A percentile compares a stretch with the other conserved stretches of the same genome.
phyloP scores from a whole-genome alignment of 768 basidiomycete species.

The Termitomyces sp. region DNA sequence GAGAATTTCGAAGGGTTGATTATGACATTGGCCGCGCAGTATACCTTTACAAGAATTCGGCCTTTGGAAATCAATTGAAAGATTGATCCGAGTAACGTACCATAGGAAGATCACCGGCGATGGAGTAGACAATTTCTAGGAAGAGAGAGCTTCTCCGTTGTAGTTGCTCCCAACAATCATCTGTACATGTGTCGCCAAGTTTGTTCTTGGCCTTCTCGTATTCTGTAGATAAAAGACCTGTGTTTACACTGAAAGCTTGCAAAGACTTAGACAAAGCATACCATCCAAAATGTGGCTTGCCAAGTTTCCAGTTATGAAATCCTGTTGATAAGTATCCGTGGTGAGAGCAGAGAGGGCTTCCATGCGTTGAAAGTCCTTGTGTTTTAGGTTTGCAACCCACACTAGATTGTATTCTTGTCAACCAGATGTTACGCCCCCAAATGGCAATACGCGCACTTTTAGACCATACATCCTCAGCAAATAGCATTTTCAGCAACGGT shows the following conservation, averaged over 20 bases:
- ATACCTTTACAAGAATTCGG: constrained; percentile 20
- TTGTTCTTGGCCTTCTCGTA: constrained; percentile 18
- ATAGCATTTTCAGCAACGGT: constrained; percentile 20
- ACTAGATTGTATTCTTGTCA: constrained; percentile 11
- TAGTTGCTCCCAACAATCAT: constrained; percentile 17
- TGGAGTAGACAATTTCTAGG: constrained; percentile 11
- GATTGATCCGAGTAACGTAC: constrained; percentile 11
- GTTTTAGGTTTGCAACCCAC: constrained; percentile 23
- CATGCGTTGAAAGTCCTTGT: constrained; percentile 24
- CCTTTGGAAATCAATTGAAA: not conserved
- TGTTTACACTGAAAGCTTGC: not conserved
- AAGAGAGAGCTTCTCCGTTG: constrained; percentile 3
- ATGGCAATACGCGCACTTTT: constrained; percentile 15
- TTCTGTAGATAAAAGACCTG: constrained; percentile 15
- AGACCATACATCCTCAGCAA: constrained; percentile 20
- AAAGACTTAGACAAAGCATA: constrained; percentile 10
- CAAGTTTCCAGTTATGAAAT: constrained; percentile 32
- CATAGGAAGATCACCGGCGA: constrained; percentile 26
- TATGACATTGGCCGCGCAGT: constrained; percentile 27
- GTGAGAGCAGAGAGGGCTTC: constrained; percentile 24
- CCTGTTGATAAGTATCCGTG: constrained; percentile 23
- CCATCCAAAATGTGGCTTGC: constrained; percentile 24
- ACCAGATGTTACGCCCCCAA: too few species aligned
- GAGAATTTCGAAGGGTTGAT: constrained; percentile 29
- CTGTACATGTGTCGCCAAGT: constrained; percentile 18